A percentile compares a stretch with the other conserved stretches of the same genome.
These are phyloP conservation scores for Solanum chiquidenum DNA, from an alignment of 257 asterid species.

Conservation along the genomic window DNA sequence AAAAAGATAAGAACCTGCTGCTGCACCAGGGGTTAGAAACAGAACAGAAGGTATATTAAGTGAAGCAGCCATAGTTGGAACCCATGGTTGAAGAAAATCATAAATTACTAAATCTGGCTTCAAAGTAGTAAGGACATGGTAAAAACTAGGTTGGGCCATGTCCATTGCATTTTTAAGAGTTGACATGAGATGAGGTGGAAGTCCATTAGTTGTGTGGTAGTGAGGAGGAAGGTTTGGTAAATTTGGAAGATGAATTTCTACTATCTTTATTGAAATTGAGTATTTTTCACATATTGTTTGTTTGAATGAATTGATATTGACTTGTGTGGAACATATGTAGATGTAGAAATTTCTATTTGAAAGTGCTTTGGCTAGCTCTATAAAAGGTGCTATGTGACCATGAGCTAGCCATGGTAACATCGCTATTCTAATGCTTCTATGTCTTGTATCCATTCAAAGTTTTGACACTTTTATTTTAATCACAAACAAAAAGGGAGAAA, in stretches of 20 bases:
- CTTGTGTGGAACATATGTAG: constrained; percentile 16
- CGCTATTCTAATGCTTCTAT: background rate
- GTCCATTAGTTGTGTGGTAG: constrained; percentile 22
- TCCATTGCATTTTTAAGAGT: constrained; percentile 5
- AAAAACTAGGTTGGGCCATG: background rate
- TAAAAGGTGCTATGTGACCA: constrained; percentile 16
- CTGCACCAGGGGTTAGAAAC: background rate
- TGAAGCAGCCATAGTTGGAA: constrained; percentile 7
- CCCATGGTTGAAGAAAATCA: constrained; percentile 17
- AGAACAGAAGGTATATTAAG: constrained; percentile 8
- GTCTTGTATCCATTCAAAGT: background rate
- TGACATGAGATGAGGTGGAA: constrained; percentile 14
- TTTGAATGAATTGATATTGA: background rate
- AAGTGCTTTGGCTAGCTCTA: constrained; percentile 12
- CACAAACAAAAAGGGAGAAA: background rate
- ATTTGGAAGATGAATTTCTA: constrained; percentile 10
- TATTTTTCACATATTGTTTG: background rate
- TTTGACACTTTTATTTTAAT: background rate
- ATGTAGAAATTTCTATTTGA: constrained; percentile 3
- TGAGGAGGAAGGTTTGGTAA: constrained; percentile 23
- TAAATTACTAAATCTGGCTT: constrained; percentile 14
- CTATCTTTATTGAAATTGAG: background rate
- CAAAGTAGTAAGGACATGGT: background rate
- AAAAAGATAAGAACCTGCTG: background rate
- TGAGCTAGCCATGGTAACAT: constrained; percentile 28